A percentile compares a stretch with the other conserved stretches of the same genome.
Conservation (phyloP, 495 filamentous ascomycete species). For the Penicillium steckii region DNA sequence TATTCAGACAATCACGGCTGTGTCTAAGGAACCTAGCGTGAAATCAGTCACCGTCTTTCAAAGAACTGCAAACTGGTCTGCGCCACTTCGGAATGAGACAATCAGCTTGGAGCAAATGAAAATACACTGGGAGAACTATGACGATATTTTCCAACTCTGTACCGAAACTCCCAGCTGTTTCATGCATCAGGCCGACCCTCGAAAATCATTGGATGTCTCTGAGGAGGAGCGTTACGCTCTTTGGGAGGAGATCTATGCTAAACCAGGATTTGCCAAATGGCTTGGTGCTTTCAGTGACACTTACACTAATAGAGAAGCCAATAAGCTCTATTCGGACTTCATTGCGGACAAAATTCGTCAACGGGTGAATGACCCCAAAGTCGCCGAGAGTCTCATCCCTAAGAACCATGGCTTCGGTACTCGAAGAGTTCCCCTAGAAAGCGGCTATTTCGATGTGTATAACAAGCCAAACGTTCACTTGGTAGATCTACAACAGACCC, state of each 20-base stretch:
- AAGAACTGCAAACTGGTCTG: conserved; percentile 46
- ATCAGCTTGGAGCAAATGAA: conserved; percentile 45
- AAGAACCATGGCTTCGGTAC: conserved; percentile 28
- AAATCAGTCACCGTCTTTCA: conserved; percentile 44
- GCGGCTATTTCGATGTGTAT: conserved; percentile 36
- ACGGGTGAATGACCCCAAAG: conserved; percentile 25
- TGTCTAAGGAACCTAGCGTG: conserved; percentile 19
- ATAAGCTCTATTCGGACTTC: conserved; percentile 27
- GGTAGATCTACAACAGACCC: conserved; percentile 28
- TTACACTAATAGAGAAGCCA: conserved; percentile 21
- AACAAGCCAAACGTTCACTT: conserved; percentile 35
- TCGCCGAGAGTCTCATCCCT: conserved; percentile 30
- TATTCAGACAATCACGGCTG: conserved; percentile 40
- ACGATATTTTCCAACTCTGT: conserved; percentile 39
- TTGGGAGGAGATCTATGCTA: conserved; percentile 28
- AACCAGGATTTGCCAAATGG: conserved; percentile 30
- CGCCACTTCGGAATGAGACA: conserved; percentile 41
- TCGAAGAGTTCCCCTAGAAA: conserved; percentile 28
- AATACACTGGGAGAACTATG: conserved; percentile 39
- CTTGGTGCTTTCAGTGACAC: conserved; percentile 31
- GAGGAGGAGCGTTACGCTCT: conserved; percentile 17
- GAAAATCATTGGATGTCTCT: conserved; percentile 18
- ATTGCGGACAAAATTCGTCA: conserved; percentile 29
- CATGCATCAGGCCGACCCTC: conserved; percentile 30
- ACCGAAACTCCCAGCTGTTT: conserved; percentile 46